Percentiles rank a stretch among this genome's conserved stretches.
Conservation (phyloP, 164 flowering plant species). For the Piper longum region DNA sequence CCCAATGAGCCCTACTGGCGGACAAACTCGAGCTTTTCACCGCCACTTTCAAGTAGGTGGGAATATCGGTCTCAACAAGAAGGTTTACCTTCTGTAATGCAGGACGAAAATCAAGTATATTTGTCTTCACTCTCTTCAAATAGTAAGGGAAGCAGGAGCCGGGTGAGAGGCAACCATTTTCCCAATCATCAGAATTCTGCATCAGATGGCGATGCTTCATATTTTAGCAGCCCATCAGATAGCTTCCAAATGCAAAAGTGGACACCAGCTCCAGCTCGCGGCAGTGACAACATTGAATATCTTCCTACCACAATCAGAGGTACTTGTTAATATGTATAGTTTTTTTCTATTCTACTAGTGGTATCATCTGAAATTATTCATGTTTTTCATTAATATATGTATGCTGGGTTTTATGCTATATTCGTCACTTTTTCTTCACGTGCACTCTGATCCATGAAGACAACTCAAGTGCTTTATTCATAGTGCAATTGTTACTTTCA, state of each 20-base stretch:
- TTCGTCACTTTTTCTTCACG: background rate
- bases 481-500: background rate
- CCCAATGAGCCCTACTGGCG: slow-evolving; percentile 84
- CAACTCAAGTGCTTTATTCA: background rate
- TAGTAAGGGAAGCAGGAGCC: slow-evolving; percentile 53
- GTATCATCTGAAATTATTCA: too few relatives aligned
- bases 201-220: slow-evolving; percentile 52
- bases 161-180: slow-evolving; percentile 43
- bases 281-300: slow-evolving; percentile 34
- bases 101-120: slow-evolving; percentile 33
- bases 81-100: slow-evolving; percentile 35
- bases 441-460: background rate
- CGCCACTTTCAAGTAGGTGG: slow-evolving; percentile 68
- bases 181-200: slow-evolving; percentile 34
- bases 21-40: slow-evolving; percentile 80
- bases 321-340: slow-evolving; percentile 5
- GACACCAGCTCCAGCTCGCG: slow-evolving; percentile 56
- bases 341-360: too few relatives aligned
- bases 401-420: background rate
- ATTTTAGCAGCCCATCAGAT: slow-evolving; percentile 66
- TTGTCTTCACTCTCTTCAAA: slow-evolving; percentile 66
- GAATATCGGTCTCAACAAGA: slow-evolving; percentile 52
- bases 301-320: slow-evolving; percentile 37
- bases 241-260: slow-evolving; percentile 54
- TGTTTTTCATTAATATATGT: background rate